Percentiles rank a stretch among this genome's conserved stretches.
These are phyloP conservation scores for Phytophthora litchii DNA, from an alignment of 352 stramenopile genomes.

Conservation along the genomic window DNA sequence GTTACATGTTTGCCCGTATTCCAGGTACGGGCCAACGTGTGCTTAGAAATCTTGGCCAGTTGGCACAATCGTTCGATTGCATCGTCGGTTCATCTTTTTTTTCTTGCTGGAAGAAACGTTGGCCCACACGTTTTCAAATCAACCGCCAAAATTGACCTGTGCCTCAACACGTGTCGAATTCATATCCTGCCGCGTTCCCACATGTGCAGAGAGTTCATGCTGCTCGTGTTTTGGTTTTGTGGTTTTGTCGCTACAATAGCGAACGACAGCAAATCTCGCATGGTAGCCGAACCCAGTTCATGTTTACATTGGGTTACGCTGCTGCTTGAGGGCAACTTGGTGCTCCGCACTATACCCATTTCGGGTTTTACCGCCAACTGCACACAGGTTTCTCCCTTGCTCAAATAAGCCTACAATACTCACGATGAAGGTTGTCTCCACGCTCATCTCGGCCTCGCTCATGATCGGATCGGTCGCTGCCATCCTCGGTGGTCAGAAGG, in stretches of 20 bases:
- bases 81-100: conserved; percentile 7
- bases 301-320: conserved; percentile 23
- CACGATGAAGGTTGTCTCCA: conserved; percentile 24
- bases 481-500: conserved; percentile 44
- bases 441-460: conserved; percentile 24
- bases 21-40: too few species aligned
- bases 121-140: conserved; percentile 10
- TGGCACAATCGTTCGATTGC: conserved; percentile 5
- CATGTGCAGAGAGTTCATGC: conserved; percentile 14
- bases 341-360: conserved; percentile 10
- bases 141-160: not conserved
- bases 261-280: conserved; percentile 20
- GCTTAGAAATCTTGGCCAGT: too few species aligned
- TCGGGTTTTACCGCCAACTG: conserved; percentile 18
- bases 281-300: not conserved
- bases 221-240: conserved; percentile 6
- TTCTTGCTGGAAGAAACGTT: conserved; percentile 4
- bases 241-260: not conserved
- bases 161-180: conserved; percentile 1
- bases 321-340: not conserved
- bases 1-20: not conserved
- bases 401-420: conserved; percentile 2
- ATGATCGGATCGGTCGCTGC: conserved; percentile 22
- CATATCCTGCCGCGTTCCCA: conserved; percentile 17
- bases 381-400: conserved; percentile 7